Conservation (phyloP, 2,329 filamentous ascomycete species). For the Alternaria atra region DNA sequence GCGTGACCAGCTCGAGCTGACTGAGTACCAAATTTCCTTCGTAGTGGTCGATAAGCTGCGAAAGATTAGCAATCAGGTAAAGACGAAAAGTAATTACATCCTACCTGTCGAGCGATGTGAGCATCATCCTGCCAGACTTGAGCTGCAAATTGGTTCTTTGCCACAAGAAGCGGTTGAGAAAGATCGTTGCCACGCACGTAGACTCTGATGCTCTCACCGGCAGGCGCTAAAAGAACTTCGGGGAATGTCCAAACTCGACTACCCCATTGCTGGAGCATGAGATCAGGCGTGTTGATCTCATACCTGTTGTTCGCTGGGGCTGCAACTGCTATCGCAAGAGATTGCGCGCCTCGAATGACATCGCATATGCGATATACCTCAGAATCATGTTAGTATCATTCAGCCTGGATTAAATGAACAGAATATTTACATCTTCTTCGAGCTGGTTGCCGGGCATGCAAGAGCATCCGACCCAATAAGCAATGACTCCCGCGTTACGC, state of each 20-base stretch:
- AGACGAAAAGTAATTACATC: neutral
- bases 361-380: conserved; percentile 58
- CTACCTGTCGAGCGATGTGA: conserved; percentile 42
- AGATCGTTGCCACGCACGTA: conserved; percentile 44
- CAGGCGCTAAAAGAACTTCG: conserved; percentile 52
- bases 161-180: conserved; percentile 32
- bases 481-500: conserved; percentile 47
- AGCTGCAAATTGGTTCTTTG: conserved; percentile 55
- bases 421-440: conserved; percentile 37
- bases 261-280: conserved; percentile 56
- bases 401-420: neutral
- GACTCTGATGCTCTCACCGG: conserved; percentile 40
- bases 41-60: conserved; percentile 58
- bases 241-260: conserved; percentile 59
- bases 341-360: conserved; percentile 55
- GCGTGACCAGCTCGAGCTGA: conserved; percentile 54
- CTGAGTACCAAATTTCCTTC: conserved; percentile 54
- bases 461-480: conserved; percentile 57
- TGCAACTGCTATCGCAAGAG: conserved; percentile 55
- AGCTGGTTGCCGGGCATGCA: conserved; percentile 53
- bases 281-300: conserved; percentile 32
- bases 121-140: conserved; percentile 54
- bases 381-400: neutral
- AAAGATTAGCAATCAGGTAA: neutral
- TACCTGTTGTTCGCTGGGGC: conserved; percentile 29